Conservation (phyloP, 1,139 yeast genomes). For the Taphrina betulina region DNA sequence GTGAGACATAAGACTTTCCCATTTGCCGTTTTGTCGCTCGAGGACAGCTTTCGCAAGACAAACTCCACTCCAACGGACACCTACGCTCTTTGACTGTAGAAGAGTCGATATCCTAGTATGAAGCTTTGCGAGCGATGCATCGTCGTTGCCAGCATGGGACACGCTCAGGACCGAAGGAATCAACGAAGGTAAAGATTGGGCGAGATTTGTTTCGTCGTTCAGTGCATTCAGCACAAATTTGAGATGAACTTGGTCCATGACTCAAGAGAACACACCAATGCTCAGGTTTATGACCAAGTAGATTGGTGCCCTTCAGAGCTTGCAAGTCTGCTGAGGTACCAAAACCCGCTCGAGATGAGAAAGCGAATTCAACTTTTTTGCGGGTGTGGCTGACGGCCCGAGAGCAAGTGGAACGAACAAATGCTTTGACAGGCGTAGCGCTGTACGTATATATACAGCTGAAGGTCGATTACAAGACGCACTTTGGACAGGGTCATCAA, state of each 20-base stretch:
- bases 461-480: no score
- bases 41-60: slow-evolving; percentile 28
- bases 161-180: slow-evolving; percentile 3
- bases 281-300: no score
- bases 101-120: slow-evolving; percentile 28
- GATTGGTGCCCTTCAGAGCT: no score
- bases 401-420: no score
- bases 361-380: no score
- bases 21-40: slow-evolving; percentile 21
- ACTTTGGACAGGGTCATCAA: no score
- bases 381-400: no score
- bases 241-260: slow-evolving; percentile 20
- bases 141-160: slow-evolving; percentile 16
- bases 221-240: slow-evolving; percentile 15
- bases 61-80: slow-evolving; percentile 31
- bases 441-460: no score
- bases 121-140: slow-evolving; percentile 19
- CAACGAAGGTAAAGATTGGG: slow-evolving; percentile 7
- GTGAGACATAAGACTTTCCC: slow-evolving; percentile 29
- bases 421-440: no score
- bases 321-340: no score
- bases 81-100: slow-evolving; percentile 24
- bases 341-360: no score
- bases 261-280: no score
- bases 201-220: slow-evolving; percentile 11